A percentile compares a stretch with the other conserved stretches of the same genome.
phyloP scores from a whole-genome alignment of 495 filamentous ascomycete species.

The Penicillium antarcticum region DNA sequence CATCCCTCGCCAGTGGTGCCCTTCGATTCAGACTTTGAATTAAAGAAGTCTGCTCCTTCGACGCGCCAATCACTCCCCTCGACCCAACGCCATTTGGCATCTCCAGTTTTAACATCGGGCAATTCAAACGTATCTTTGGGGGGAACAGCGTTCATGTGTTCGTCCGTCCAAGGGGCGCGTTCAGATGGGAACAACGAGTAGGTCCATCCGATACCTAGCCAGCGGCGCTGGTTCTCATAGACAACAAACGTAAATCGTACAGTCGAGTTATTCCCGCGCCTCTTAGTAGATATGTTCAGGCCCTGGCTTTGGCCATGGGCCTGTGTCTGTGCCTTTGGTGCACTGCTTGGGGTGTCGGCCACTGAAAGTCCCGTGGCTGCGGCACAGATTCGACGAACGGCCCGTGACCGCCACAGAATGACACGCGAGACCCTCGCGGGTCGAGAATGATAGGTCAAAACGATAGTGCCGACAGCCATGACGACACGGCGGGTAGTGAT shows the following conservation, averaged over 20 bases:
- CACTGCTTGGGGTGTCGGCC: constrained; percentile 31
- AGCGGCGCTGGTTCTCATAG: constrained; percentile 94
- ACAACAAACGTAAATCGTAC: constrained; percentile 94
- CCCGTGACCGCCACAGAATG: constrained; percentile 84
- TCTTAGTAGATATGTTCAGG: constrained; percentile 47
- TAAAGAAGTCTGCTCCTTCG: constrained; percentile 64
- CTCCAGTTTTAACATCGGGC: constrained; percentile 78
- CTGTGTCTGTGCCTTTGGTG: constrained; percentile 32
- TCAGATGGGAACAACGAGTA: constrained; percentile 86
- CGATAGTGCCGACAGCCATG: constrained; percentile 72
- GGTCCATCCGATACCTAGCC: constrained; percentile 95
- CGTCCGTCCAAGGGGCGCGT: constrained; percentile 88
- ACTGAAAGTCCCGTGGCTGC: constrained; percentile 80
- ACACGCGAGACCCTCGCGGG: constrained; percentile 81
- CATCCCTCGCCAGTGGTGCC: constrained; percentile 70
- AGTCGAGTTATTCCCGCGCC: constrained; percentile 59
- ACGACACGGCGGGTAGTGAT: constrained; percentile 84
- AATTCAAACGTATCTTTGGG: constrained; percentile 79
- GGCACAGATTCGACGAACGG: constrained; percentile 61
- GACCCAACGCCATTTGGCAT: constrained; percentile 86
- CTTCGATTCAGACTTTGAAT: constrained; percentile 30
- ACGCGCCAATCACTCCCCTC: constrained; percentile 80
- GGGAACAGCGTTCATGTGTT: constrained; percentile 79
- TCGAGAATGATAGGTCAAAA: constrained; percentile 86
- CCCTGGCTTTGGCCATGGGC: constrained; percentile 42